phyloP scores from a whole-genome alignment of 305 asterid species.

The Solanum hybrid region DNA sequence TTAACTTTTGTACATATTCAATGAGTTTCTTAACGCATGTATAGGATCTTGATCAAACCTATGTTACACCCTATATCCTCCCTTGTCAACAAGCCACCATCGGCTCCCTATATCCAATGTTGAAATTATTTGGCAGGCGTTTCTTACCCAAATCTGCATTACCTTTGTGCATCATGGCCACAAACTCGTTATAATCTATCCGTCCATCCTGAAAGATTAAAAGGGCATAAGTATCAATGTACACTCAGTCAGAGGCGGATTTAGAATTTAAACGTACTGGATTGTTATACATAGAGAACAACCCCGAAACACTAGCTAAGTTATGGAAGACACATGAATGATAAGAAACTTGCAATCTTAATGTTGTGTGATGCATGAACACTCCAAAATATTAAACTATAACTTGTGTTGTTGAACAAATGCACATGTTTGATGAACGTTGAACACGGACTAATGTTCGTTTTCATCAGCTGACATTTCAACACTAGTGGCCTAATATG shows the following conservation, averaged over 20 bases:
- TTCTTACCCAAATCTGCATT: slow-evolving; percentile 33
- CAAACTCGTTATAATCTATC: slow-evolving; percentile 74
- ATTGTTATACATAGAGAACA: background rate
- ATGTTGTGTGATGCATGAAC: background rate
- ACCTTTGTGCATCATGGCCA: slow-evolving; percentile 68
- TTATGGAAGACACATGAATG: background rate
- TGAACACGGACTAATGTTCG: background rate
- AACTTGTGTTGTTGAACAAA: background rate
- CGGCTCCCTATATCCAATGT: slow-evolving; percentile 34
- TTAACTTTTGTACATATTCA: background rate
- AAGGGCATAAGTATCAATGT: background rate
- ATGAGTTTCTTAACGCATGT: background rate
- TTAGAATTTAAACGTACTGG: background rate
- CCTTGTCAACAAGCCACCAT: slow-evolving; percentile 7
- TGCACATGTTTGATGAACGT: background rate
- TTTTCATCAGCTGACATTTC: background rate
- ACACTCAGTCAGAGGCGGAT: background rate
- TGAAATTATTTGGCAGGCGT: slow-evolving; percentile 22
- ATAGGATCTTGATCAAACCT: background rate
- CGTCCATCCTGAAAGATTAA: slow-evolving; percentile 47
- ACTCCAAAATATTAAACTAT: background rate
- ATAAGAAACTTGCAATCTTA: background rate
- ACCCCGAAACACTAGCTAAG: background rate
- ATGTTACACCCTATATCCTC: background rate
- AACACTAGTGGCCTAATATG: background rate